phyloP scores from a whole-genome alignment of 1,284 basidiomycete species.

The Sanghuangporus baumii region DNA sequence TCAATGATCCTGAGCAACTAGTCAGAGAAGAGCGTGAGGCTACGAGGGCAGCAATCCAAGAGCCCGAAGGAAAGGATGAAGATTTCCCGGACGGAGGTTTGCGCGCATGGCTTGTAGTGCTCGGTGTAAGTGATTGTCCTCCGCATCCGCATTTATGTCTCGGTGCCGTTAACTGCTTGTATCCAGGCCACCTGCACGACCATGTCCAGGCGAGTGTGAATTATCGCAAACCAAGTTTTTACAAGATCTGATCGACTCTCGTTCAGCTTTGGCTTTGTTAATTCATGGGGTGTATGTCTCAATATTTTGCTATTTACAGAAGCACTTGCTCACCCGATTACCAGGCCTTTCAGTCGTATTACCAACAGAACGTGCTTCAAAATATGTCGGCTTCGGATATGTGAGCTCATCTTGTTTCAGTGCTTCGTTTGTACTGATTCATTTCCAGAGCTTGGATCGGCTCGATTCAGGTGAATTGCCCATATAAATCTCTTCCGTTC shows the following conservation, averaged over 20 bases:
- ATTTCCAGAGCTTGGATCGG: constrained; percentile 34
- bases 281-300: constrained; percentile 36
- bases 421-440: constrained; percentile 12
- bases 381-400: constrained; percentile 30
- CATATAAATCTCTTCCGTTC: constrained; percentile 19
- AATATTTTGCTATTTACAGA: background rate
- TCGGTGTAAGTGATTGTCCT: constrained; percentile 29
- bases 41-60: constrained; percentile 14
- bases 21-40: constrained; percentile 17
- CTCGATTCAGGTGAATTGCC: constrained; percentile 28
- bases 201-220: constrained; percentile 27
- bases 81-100: constrained; percentile 35
- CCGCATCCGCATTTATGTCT: background rate
- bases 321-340: constrained; percentile 16
- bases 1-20: constrained; percentile 13
- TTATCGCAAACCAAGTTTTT: background rate
- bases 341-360: constrained; percentile 51
- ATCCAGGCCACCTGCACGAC: constrained; percentile 24
- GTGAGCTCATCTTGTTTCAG: constrained; percentile 25
- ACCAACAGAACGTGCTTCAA: constrained; percentile 36
- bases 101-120: constrained; percentile 34
- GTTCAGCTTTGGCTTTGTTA: constrained; percentile 34
- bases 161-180: background rate
- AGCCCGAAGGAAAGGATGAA: constrained; percentile 10
- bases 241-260: background rate